Conservation (phyloP, 805 yeast species). For the Candida nanaspora region DNA sequence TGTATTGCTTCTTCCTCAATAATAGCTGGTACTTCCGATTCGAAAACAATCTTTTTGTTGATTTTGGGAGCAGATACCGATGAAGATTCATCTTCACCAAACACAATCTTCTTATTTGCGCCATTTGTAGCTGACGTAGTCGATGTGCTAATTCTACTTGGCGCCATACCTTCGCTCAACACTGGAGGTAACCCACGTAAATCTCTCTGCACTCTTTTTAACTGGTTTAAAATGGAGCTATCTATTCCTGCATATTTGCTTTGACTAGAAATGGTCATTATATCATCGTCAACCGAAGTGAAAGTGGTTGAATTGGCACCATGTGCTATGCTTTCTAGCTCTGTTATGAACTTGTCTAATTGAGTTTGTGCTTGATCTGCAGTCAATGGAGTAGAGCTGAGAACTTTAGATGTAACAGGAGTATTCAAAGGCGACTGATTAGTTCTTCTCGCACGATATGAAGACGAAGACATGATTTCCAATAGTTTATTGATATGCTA, state of each 20-base stretch:
- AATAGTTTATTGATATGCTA: no score
- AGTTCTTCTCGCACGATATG: conserved; percentile 32
- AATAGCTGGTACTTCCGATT: conserved; percentile 2
- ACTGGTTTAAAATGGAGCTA: conserved; percentile 22
- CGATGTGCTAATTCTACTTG: no score
- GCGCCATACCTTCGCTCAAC: no score
- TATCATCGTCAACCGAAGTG: conserved; percentile 6
- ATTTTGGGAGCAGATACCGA: conserved; percentile 3
- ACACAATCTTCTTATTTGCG: conserved; percentile 14
- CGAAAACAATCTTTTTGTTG: conserved; percentile 11
- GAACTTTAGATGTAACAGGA: conserved; percentile 35
- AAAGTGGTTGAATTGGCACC: background rate
- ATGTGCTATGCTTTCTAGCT: conserved; percentile 13
- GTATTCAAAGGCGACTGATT: conserved; percentile 38
- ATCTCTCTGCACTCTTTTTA: conserved; percentile 30
- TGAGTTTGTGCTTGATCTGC: conserved; percentile 16
- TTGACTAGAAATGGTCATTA: conserved; percentile 1
- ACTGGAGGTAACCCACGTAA: conserved; percentile 30
- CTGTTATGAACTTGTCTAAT: conserved; percentile 18
- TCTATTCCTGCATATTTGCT: conserved; percentile 18
- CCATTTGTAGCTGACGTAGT: background rate
- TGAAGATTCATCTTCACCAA: conserved; percentile 14
- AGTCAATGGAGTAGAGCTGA: conserved; percentile 9
- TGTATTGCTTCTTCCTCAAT: background rate
- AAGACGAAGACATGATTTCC: no score